These are phyloP conservation scores for Arabidopsis suecica DNA, from an alignment of 345 rosid genomes.

Conservation along the genomic window DNA sequence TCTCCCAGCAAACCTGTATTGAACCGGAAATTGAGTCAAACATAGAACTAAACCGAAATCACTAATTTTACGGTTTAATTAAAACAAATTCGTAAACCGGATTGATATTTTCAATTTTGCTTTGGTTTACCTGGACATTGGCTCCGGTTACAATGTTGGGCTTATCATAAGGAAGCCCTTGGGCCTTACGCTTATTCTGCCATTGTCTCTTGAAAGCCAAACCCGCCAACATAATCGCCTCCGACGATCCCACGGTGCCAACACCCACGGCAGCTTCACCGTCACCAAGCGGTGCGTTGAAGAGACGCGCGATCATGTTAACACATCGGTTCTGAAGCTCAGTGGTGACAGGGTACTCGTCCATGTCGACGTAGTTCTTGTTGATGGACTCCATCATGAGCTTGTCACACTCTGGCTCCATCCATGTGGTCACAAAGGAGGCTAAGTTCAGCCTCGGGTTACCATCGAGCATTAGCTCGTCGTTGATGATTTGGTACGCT, in stretches of 20 bases:
- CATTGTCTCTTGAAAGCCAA: slow-evolving; percentile 66
- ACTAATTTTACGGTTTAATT: no score
- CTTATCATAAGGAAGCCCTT: slow-evolving; percentile 60
- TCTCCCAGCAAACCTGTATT: slow-evolving; percentile 71
- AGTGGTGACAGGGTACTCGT: slow-evolving; percentile 69
- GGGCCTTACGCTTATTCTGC: slow-evolving; percentile 63
- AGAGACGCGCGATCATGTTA: slow-evolving; percentile 51
- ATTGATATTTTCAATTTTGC: background rate
- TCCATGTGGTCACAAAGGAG: slow-evolving; percentile 70
- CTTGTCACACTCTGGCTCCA: slow-evolving; percentile 77
- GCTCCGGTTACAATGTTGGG: slow-evolving; percentile 75
- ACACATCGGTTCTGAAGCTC: slow-evolving; percentile 64
- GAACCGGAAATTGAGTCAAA: slow-evolving; percentile 24
- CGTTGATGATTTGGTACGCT: slow-evolving; percentile 66
- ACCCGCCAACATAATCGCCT: slow-evolving; percentile 72
- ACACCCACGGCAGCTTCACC: slow-evolving; percentile 65
- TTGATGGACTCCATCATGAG: slow-evolving; percentile 68
- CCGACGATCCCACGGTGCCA: slow-evolving; percentile 68
- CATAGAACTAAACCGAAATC: background rate
- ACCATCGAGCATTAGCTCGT: slow-evolving; percentile 71
- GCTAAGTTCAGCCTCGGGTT: slow-evolving; percentile 68
- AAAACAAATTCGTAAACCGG: background rate
- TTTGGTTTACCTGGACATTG: slow-evolving; percentile 57
- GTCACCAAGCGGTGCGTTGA: slow-evolving; percentile 58
- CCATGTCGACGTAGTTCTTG: slow-evolving; percentile 73